Percentiles rank a stretch among this genome's conserved stretches.
These are phyloP conservation scores for Pseudozyma pruni DNA, from an alignment of 1,284 basidiomycete species.

Conservation along the genomic window DNA sequence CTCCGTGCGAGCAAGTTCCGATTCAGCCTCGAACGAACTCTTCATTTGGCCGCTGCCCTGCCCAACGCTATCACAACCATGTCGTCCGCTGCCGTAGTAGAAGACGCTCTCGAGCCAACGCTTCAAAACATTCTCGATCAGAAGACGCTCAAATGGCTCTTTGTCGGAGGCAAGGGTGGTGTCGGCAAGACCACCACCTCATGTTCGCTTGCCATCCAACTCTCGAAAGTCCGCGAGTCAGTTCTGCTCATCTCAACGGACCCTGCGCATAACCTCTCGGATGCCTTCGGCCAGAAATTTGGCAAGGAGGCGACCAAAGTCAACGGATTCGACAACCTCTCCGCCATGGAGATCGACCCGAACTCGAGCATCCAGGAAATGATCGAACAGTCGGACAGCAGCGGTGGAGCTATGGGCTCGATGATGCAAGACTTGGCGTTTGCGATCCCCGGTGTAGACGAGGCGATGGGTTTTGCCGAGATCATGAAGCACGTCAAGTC, in stretches of 20 bases:
- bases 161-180: constrained; percentile 68
- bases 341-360: constrained; percentile 99
- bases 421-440: constrained; percentile 99
- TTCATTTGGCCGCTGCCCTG: background rate
- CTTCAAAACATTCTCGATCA: constrained; percentile 66
- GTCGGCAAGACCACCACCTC: constrained; percentile 68
- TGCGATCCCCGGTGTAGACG: constrained; percentile 98
- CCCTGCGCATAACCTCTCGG: constrained; percentile 97
- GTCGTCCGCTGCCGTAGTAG: constrained; percentile 47
- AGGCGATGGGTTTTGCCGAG: constrained; percentile 99
- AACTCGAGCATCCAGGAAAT: constrained; percentile 97
- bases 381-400: constrained; percentile 93
- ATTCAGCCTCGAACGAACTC: too few species aligned
- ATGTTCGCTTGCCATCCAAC: constrained; percentile 65
- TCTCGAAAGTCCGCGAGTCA: constrained; percentile 62
- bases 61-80: constrained; percentile 1
- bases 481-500: constrained; percentile 99
- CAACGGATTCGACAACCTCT: constrained; percentile 96
- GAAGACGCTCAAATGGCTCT: constrained; percentile 67
- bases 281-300: constrained; percentile 99
- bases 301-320: constrained; percentile 99
- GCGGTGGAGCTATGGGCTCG: constrained; percentile 85
- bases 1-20: too few species aligned
- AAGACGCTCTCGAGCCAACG: constrained; percentile 58
- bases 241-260: constrained; percentile 79